Base-by-base conservation (phyloP, 495 filamentous ascomycete genomes). In the Neurospora sp. region DNA sequence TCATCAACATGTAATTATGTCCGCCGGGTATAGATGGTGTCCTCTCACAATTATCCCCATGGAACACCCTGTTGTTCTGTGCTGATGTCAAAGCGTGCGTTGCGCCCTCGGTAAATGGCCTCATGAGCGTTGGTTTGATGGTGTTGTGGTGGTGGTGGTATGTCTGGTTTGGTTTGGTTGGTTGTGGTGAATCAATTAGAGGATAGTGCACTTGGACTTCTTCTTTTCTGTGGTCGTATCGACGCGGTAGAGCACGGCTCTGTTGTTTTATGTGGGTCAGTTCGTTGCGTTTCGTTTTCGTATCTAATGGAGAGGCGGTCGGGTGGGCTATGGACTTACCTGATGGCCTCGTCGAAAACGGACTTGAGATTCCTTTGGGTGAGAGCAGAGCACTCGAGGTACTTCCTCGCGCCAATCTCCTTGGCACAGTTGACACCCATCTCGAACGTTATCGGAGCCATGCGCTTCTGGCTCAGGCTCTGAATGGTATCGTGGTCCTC, bases 291-390 rank as follows among this genome's bases (percentile, higher is more conserved):
- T 38, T 38, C 39, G 22, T 48, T 59, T 69, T 41, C 12, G 39
- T 27, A 10, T 70, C 40, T 22, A 18, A 45, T 22, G 68, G 9
- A 9, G 4, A 20, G 41, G 14, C 9, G 10, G 22, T 27, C 22
- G n/a, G 3, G 68, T 20, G 12, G 27, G 27, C 27, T 35, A 18
- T 65, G 27, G 53, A 81, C 82, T 72, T 79, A 97, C 95, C 94
- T 88, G 79, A 99, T 99, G 44, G 96, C 96, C 79, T 97, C 93
- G 77, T 99, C 96, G 79, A 99, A 99, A 68, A 99, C 96, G 71
- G 93, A 95, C 89, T 99, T 99, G 76, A 99, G 82, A 78, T 96
- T 96, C 72, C 93, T 87, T 84, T 98, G 96, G 40, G 96, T 99
- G 73, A 98, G 86, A 41, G 96, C 96, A n/a, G 96, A 99, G 84